Evolutionary conservation across 2,329 filamentous ascomycete species (phyloP).

Genomic region (Dendrostoma leiphaemia): DNA sequence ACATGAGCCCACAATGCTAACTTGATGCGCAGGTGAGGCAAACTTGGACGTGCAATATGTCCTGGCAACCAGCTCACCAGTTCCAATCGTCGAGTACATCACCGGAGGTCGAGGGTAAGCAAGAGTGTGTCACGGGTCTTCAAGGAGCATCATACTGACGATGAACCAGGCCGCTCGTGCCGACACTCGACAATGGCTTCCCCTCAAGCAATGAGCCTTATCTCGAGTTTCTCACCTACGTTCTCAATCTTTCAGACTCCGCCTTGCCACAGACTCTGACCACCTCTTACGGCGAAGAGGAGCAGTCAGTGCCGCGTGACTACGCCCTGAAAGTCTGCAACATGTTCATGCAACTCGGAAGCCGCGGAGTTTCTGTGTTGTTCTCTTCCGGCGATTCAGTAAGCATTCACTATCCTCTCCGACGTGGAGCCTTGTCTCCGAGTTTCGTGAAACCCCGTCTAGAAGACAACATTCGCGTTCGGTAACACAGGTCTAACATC

Average conservation of each 20-base stretch:
- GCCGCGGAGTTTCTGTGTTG: constrained; percentile 60
- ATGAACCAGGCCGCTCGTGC: constrained; percentile 56
- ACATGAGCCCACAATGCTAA: no score
- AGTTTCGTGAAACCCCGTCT: no score
- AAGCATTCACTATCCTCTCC: no score
- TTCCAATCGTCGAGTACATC: constrained; percentile 26
- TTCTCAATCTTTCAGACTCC: constrained; percentile 49
- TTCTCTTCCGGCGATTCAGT: constrained; percentile 39
- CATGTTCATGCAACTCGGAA: constrained; percentile 61
- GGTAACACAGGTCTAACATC: no score
- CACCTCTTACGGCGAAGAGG: constrained; percentile 64
- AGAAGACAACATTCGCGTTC: no score
- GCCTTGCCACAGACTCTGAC: constrained; percentile 59
- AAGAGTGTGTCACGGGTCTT: not conserved
- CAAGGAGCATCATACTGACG: not conserved
- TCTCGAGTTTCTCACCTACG: constrained; percentile 59
- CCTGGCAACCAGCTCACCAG: constrained; percentile 18
- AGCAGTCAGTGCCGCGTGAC: constrained; percentile 58
- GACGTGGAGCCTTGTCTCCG: no score
- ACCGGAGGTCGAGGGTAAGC: constrained; percentile 22
- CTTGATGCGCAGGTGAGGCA: constrained; percentile 21
- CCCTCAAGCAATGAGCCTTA: constrained; percentile 68
- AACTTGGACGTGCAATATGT: constrained; percentile 27
- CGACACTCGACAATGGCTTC: constrained; percentile 47
- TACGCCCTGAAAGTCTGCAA: constrained; percentile 62